Evolutionary conservation across 495 filamentous ascomycete genomes (phyloP).

Genomic region (Podospora appendiculata): DNA sequence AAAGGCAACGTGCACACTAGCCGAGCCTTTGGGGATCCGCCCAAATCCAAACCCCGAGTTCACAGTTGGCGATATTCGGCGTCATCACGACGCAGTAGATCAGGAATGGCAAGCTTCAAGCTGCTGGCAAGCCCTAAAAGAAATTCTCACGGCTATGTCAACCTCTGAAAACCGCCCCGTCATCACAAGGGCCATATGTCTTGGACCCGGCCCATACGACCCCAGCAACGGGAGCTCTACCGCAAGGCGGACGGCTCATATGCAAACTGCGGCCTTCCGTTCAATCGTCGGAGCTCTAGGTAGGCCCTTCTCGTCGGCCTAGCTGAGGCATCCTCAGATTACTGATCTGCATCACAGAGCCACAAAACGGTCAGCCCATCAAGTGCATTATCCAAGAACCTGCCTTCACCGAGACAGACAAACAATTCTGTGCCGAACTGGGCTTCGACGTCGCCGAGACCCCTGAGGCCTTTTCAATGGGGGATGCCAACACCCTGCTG

Average conservation of each 20-base stretch:
- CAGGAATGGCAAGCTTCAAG: conserved; percentile 9
- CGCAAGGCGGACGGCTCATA: conserved; percentile 26
- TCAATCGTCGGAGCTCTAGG: conserved; percentile 39
- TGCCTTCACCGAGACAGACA: conserved; percentile 56
- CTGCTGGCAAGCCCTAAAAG: conserved; percentile 13
- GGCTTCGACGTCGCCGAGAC: conserved; percentile 48
- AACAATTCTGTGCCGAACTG: conserved; percentile 44
- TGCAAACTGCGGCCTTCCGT: conserved; percentile 56
- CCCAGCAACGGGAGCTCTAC: conserved; percentile 28
- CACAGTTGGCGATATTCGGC: conserved; percentile 12
- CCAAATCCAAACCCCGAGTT: conserved; percentile 22
- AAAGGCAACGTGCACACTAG: not conserved
- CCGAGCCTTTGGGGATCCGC: conserved; percentile 3
- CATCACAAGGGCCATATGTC: conserved; percentile 32
- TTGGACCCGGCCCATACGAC: conserved; percentile 38
- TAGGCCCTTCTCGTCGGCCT: conserved; percentile 9
- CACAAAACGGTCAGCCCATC: conserved; percentile 12
- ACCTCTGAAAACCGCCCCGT: conserved; percentile 1
- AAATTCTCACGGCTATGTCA: conserved; percentile 4
- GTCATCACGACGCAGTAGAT: conserved; percentile 11
- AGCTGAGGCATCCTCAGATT: too few species aligned
- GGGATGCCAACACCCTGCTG: conserved; percentile 39
- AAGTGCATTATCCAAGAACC: conserved; percentile 62
- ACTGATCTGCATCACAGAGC: too few species aligned
- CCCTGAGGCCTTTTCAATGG: conserved; percentile 47